A percentile compares a stretch with the other conserved stretches of the same genome.
Conservation (phyloP, 1,284 basidiomycete species). For the Ganoderma resinaceum region DNA sequence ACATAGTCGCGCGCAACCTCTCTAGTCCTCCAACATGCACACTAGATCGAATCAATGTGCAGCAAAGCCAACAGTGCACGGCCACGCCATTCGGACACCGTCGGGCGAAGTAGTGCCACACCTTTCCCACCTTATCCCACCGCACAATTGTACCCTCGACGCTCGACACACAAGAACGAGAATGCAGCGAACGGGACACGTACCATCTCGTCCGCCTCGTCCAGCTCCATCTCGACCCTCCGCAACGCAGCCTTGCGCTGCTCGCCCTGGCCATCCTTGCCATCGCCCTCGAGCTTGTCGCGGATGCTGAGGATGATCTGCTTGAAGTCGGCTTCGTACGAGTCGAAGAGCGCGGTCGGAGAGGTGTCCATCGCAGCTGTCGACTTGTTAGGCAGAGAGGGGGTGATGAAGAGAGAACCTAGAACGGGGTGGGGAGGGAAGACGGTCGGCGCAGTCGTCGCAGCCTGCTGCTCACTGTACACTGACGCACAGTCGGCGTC, state of each 20-base stretch:
- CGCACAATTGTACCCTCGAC: neutral
- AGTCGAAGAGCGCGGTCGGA: constrained; percentile 81
- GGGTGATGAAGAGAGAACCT: neutral
- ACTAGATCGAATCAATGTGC: neutral
- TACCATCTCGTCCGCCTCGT: constrained; percentile 98
- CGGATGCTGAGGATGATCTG: constrained; percentile 74
- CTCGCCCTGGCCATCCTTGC: constrained; percentile 70
- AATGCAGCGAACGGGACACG: constrained; percentile 31
- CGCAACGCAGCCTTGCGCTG: constrained; percentile 85
- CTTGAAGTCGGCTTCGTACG: constrained; percentile 83
- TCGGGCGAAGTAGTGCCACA: neutral
- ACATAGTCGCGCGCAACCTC: neutral
- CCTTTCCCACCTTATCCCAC: neutral
- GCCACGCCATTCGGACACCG: neutral
- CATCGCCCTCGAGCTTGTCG: constrained; percentile 71
- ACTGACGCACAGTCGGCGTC: no score
- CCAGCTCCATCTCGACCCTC: constrained; percentile 93
- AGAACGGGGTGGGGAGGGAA: neutral
- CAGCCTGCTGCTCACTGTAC: neutral
- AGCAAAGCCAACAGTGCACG: neutral
- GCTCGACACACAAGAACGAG: neutral
- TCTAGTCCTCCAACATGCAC: neutral
- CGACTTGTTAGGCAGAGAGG: neutral
- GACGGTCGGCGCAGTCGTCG: neutral
- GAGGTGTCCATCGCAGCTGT: constrained; percentile 71